Conservation (phyloP, 1,284 basidiomycete genomes). For the Stereum hirsutum region DNA sequence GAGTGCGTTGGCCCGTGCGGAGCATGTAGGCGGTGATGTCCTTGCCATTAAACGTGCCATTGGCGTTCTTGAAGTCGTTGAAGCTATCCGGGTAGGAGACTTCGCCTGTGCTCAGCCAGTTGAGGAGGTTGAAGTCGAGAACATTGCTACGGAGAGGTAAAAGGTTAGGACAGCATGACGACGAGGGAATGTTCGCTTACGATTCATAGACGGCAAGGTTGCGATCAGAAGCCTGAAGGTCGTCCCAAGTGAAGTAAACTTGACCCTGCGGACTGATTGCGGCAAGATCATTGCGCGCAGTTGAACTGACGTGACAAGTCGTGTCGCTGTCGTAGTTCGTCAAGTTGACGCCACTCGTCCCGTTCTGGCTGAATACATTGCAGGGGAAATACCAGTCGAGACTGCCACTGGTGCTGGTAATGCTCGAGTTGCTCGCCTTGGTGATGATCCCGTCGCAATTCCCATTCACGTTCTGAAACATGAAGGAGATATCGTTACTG, state of each 20-base stretch:
- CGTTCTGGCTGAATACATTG: slow-evolving; percentile 77
- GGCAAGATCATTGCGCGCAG: slow-evolving; percentile 42
- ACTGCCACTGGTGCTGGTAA: slow-evolving; percentile 44
- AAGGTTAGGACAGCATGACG: slow-evolving; percentile 1
- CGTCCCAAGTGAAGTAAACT: slow-evolving; percentile 91
- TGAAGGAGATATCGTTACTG: slow-evolving; percentile 84
- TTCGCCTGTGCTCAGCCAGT: slow-evolving; percentile 74
- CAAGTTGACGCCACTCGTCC: slow-evolving; percentile 52
- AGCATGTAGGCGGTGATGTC: slow-evolving; percentile 83
- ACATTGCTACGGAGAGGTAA: slow-evolving; percentile 51
- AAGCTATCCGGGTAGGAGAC: slow-evolving; percentile 81
- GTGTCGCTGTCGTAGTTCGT: slow-evolving; percentile 57
- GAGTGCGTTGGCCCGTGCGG: slow-evolving; percentile 51
- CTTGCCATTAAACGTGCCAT: slow-evolving; percentile 70
- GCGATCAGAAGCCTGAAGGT: slow-evolving; percentile 58
- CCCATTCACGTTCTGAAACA: slow-evolving; percentile 90
- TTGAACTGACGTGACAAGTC: slow-evolving; percentile 66
- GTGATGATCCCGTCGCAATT: slow-evolving; percentile 76
- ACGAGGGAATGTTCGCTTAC: slow-evolving; percentile 34
- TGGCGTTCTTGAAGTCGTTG: slow-evolving; percentile 62
- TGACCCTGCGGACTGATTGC: slow-evolving; percentile 59
- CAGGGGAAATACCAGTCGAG: slow-evolving; percentile 95
- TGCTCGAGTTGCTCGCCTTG: slow-evolving; percentile 58
- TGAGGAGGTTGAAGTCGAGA: slow-evolving; percentile 78
- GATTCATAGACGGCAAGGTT: slow-evolving; percentile 90